A percentile compares a stretch with the other conserved stretches of the same genome.
Conservation (phyloP, 306 rosid genomes). For the Malus sylvestris region DNA sequence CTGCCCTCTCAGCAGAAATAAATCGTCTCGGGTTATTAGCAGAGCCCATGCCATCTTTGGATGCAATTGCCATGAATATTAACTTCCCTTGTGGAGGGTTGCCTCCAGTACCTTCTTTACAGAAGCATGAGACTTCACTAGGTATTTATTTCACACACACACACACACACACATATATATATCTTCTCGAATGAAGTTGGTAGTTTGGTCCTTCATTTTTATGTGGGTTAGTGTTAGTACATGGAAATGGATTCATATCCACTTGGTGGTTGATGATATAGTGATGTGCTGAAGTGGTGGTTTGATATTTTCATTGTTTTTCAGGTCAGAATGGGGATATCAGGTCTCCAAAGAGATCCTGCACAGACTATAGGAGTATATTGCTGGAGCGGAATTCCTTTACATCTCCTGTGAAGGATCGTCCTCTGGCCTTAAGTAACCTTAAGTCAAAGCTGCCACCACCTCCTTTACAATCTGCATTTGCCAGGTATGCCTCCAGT, state of each 20-base stretch:
- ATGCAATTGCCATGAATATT: conserved; percentile 71
- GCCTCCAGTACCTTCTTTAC: conserved; percentile 61
- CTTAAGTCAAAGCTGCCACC: conserved; percentile 76
- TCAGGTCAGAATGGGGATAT: conserved; percentile 85
- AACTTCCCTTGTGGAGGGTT: conserved; percentile 77
- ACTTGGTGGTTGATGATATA: neutral
- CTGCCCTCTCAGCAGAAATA: conserved; percentile 73
- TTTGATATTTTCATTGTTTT: conserved; percentile 13
- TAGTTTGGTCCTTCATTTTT: neutral
- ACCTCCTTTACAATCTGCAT: conserved; percentile 92
- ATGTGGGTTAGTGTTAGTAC: neutral
- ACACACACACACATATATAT: too few species aligned
- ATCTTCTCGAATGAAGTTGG: neutral
- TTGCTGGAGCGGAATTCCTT: conserved; percentile 71
- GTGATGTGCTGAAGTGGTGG: conserved; percentile 3
- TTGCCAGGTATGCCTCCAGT: conserved; percentile 65
- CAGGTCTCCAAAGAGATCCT: conserved; percentile 74
- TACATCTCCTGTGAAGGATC: conserved; percentile 88
- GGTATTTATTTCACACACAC: conserved; percentile 34
- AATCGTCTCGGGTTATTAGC: conserved; percentile 73
- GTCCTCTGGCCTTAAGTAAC: conserved; percentile 54
- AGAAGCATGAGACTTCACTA: conserved; percentile 61
- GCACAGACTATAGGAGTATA: conserved; percentile 61
- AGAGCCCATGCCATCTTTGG: conserved; percentile 97
- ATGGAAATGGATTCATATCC: neutral